Evolutionary conservation across 2,329 filamentous ascomycete species (phyloP), one percentile per base, ranked within the genome.

Genomic region (Diaporthe citrichinensis): DNA sequence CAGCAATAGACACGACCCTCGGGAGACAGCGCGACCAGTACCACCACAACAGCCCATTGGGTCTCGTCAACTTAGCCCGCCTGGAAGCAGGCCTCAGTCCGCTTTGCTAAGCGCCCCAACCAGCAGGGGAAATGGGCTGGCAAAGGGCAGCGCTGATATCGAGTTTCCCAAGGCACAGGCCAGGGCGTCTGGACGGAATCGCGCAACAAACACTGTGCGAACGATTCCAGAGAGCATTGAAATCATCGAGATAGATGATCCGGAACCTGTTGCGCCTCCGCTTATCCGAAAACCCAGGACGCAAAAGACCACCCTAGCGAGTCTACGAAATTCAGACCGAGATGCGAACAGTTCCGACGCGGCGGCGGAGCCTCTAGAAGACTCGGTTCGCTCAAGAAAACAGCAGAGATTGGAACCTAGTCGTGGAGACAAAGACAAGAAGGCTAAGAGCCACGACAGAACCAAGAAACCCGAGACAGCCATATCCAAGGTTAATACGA

Each of bases 201-300:
- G 36, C 5, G 31, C 53, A 23, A 34, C 34, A 25, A 23, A n/a
- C 17, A 17, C 15, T 9, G 58, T 3, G 20, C 73, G 44, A 25
- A 25, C 12, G 4, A 5, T 39, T 14, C 41, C 62, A 59, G 57
- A 31, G 4, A 44, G 71, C 23, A 46, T 65, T 4, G 76, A 76
- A 28, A 31, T 77, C 23, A 73, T 77, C 62, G 73, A 76, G 12
- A 77, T 77, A 31, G 76, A 76, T 36, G 74, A 59, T 39, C 51
- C 57, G 23, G 62, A 65, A 34, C 46, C 53, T 20, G n/a, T 23
- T 62, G 51, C 31, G 23, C 31, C 46, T 14, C 68, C 41, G 39
- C 9, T n/a, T 71, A 4, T 23, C 20, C n/a, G 25, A 17, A 15
- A 51, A 25, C 28, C 49, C 51, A 69, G 58, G 57, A 51, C 34